Base-by-base conservation (phyloP, 768 basidiomycete species). In the Amanita pseudoporphyria region DNA sequence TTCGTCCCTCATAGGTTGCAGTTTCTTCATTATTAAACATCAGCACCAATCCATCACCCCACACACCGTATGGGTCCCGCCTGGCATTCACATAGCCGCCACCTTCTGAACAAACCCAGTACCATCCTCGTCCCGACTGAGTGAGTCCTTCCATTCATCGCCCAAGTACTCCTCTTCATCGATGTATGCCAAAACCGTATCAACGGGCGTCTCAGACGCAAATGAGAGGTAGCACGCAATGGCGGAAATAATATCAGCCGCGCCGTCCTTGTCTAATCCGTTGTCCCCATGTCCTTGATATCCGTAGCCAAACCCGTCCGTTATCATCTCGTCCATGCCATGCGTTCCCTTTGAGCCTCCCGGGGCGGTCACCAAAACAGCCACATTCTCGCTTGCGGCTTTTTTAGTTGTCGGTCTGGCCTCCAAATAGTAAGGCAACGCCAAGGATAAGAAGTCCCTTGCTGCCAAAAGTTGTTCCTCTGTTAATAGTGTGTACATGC, bases 361-460 rank as follows among this genome's bases (percentile, higher is more conserved):
- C 10, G 61, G 60, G 2, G 60, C 59, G 0, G 57, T 59, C 30
- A 62, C 53, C 42, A 61, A 50, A 5, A 62, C 54, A 6, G 58
- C 45, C 1, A 55, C 55, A 33, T 36, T 36, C 21, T 62, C 59
- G 1, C 52, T 47, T 21, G 53, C 39, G 5, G 40, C 31, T 9
- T 47, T 52, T 28, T 49, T 47, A 1, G 50, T 51, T 9, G 16
- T 47, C 21, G 57, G 56, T 32, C 50, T 53, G 6, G 55, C 56
- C 48, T 54, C 53, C 2, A 54, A 52, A 42, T 56, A 59, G 40
- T 67, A 61, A 2, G 72, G 73, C 37, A 75, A 53, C 14, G 66
- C 65, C 6, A 72, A 56, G 5, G 62, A 63, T 31, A 76, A 57
- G 55, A 74, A 73, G 53, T 75, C 73, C 21, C 74, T 64, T 6